phyloP scores from a whole-genome alignment of 495 filamentous ascomycete genomes.

The Neurospora discreta region DNA sequence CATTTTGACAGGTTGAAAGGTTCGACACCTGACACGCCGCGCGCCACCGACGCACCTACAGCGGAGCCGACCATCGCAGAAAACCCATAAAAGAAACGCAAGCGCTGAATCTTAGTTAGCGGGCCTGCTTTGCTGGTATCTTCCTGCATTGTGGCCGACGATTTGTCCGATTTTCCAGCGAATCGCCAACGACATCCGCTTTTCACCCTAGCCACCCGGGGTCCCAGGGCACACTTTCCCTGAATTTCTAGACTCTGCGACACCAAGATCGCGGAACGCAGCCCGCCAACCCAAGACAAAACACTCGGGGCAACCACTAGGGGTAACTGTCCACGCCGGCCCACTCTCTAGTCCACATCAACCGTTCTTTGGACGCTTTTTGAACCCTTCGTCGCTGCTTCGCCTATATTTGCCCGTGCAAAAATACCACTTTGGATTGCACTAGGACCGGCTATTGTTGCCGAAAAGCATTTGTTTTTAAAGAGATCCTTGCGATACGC shows the following conservation, averaged over 20 bases:
- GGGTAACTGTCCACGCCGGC: background rate
- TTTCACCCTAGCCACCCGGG: conserved; percentile 1
- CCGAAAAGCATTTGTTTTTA: background rate
- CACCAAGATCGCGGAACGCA: conserved; percentile 2
- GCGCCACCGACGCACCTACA: background rate
- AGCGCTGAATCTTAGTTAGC: background rate
- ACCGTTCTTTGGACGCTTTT: background rate
- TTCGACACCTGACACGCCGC: background rate
- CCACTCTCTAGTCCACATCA: background rate
- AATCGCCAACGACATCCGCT: background rate
- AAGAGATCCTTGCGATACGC: background rate
- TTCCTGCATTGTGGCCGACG: background rate
- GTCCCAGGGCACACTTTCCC: conserved; percentile 5
- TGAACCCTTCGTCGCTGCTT: background rate
- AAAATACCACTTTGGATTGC: background rate
- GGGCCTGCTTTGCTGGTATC: background rate
- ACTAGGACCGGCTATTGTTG: background rate
- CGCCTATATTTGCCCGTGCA: background rate
- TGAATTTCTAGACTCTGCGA: conserved; percentile 14
- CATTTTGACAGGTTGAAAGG: background rate
- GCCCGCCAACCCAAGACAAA: background rate
- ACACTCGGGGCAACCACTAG: background rate
- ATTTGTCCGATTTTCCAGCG: background rate
- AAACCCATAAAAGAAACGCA: background rate
- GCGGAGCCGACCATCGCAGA: background rate